A percentile compares a stretch with the other conserved stretches of the same genome.
Conservation (phyloP, 1,139 yeast species). For the Saccharomyces pastorianus region DNA sequence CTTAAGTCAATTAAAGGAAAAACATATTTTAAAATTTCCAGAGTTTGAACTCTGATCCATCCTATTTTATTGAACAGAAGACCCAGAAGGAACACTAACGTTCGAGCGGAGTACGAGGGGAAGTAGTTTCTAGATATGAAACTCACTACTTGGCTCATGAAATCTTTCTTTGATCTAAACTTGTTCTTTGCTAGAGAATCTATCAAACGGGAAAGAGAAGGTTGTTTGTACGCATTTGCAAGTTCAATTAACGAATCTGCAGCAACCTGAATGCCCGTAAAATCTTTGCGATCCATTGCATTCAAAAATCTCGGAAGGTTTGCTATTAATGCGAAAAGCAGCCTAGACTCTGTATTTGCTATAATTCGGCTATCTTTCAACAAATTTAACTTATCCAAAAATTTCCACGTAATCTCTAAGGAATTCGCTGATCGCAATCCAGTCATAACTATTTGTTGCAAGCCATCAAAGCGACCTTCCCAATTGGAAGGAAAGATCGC, state of each 20-base stretch:
- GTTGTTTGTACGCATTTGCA: slow-evolving; percentile 52
- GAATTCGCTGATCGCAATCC: slow-evolving; percentile 80
- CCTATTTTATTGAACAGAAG: slow-evolving; percentile 63
- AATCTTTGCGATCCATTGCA: slow-evolving; percentile 54
- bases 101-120: slow-evolving; percentile 67
- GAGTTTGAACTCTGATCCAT: slow-evolving; percentile 76
- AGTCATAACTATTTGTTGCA: slow-evolving; percentile 67
- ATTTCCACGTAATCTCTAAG: slow-evolving; percentile 66
- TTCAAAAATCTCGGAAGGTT: slow-evolving; percentile 80
- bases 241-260: slow-evolving; percentile 51
- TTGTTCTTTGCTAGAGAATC: slow-evolving; percentile 68
- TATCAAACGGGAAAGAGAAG: slow-evolving; percentile 62
- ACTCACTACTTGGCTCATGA: slow-evolving; percentile 69
- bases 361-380: slow-evolving; percentile 69
- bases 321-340: slow-evolving; percentile 64
- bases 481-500: slow-evolving; percentile 90
- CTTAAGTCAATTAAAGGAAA: slow-evolving; percentile 73
- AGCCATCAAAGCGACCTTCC: slow-evolving; percentile 90
- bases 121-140: slow-evolving; percentile 61
- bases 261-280: slow-evolving; percentile 49
- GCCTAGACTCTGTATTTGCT: slow-evolving; percentile 62
- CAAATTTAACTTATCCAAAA: slow-evolving; percentile 63
- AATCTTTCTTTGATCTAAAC: slow-evolving; percentile 83
- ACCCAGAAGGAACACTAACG: slow-evolving; percentile 68
- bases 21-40: slow-evolving; percentile 64